Percentiles rank a stretch among this genome's conserved stretches.
phyloP scores from a whole-genome alignment of 108 stramenopile species.

The Cyclotella atomus region DNA sequence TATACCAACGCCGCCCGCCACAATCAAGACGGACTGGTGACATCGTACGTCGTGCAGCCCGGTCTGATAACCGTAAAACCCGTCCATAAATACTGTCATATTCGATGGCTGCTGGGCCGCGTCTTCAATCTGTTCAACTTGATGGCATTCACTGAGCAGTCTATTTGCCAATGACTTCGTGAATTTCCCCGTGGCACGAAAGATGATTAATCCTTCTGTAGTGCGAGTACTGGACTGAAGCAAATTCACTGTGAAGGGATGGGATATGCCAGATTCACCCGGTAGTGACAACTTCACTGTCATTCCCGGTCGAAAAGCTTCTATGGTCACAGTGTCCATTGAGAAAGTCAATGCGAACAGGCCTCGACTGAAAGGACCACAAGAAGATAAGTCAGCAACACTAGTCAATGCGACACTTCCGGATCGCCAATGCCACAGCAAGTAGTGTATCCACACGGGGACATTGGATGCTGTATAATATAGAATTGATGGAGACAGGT shows the following conservation, averaged over 20 bases:
- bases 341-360: not conserved
- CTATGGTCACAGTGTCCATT: conserved; percentile 55
- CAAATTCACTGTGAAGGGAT: conserved; percentile 5
- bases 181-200: not conserved
- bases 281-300: not conserved
- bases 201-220: conserved; percentile 2
- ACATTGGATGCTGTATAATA: conserved; percentile 60
- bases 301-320: conserved; percentile 22
- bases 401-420: conserved; percentile 35
- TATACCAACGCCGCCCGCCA: conserved; percentile 44
- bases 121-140: not conserved
- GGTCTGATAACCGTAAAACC: conserved; percentile 6
- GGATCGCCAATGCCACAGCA: conserved; percentile 10
- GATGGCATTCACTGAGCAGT: not conserved
- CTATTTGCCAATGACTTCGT: not conserved
- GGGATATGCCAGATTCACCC: not conserved
- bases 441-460: conserved; percentile 40
- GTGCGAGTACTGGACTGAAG: not conserved
- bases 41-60: conserved; percentile 12
- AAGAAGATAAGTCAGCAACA: conserved; percentile 33
- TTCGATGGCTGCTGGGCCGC: not conserved
- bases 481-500: conserved; percentile 60
- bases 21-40: conserved; percentile 29
- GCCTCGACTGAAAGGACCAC: not conserved
- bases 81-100: conserved; percentile 30